These are phyloP conservation scores for Trypethelium eluteriae DNA, from an alignment of 495 filamentous ascomycete species.

Conservation along the genomic window DNA sequence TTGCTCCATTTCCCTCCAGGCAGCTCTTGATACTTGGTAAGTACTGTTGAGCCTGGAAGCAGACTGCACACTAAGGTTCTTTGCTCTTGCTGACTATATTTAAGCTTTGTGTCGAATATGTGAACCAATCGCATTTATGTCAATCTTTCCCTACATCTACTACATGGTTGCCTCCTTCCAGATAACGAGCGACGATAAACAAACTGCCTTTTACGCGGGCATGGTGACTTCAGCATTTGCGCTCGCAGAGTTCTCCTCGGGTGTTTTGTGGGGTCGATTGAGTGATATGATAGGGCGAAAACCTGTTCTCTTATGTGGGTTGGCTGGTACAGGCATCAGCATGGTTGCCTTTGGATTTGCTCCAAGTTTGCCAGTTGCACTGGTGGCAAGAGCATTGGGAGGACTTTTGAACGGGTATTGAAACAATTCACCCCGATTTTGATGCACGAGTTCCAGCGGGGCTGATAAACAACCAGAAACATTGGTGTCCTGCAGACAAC, in stretches of 20 bases:
- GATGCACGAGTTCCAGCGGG: neutral
- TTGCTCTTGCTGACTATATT: neutral
- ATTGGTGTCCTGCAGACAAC: constrained; percentile 94
- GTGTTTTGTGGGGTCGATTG: constrained; percentile 84
- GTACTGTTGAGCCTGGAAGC: neutral
- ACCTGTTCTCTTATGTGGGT: constrained; percentile 78
- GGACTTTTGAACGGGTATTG: constrained; percentile 84
- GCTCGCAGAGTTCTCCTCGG: constrained; percentile 86
- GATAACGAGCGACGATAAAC: constrained; percentile 65
- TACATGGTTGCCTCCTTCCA: constrained; percentile 93
- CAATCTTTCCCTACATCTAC: constrained; percentile 97
- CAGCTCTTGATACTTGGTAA: constrained; percentile 28
- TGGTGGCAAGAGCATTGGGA: constrained; percentile 81
- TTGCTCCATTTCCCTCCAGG: constrained; percentile 5
- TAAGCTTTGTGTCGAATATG: constrained; percentile 88
- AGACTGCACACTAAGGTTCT: too few relatives aligned
- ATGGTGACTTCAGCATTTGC: constrained; percentile 97
- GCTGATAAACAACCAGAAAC: constrained; percentile 44
- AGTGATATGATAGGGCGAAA: constrained; percentile 91
- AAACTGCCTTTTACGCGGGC: constrained; percentile 87
- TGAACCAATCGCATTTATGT: constrained; percentile 99
- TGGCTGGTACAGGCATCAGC: constrained; percentile 84
- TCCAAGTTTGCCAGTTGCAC: constrained; percentile 69
- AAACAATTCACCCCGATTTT: constrained; percentile 16
- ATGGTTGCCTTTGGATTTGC: constrained; percentile 93